Evolutionary conservation across 768 basidiomycete genomes (phyloP), one percentile per base, ranked within the genome.

Genomic region (Gloeophyllum trabeum): DNA sequence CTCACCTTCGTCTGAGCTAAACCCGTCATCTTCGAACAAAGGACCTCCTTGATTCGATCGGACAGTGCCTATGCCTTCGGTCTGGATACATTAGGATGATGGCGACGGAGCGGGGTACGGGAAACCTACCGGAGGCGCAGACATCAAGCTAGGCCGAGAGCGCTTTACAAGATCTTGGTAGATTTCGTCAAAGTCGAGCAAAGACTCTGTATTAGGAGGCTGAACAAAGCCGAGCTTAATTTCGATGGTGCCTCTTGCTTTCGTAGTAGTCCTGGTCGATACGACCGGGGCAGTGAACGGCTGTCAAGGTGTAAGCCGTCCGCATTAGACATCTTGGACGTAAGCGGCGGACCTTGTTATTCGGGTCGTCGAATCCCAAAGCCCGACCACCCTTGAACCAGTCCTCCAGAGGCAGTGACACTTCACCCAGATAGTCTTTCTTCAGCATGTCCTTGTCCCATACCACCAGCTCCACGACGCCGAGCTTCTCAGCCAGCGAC

Each of bases 371-470:
- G 61, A 74, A 91, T 7, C 54, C 71, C 45, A 69, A 73, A 0
- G 64, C 61, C 14, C 60, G 59, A 20, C 57, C 62, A 43, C 54
- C 65, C 30, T 47, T 10, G 52, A 92, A 96, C 89, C 90, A 94
- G 24, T 86, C 78, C 16, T 80, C 80, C n/a, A 94, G 56, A 0
- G 77, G 73, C 5, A 97, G 49, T 0, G 81, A 73, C 4, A 76
- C 73, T 60, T 99, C 94, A 13, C 96, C 96, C 13, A 99, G 70
- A 57, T 96, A 99, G 35, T 97, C 94, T 63, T 92, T 96, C 53
- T 70, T 75, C 43, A 91, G 58, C 49, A 87, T 66, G 60, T 97
- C 93, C 64, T 83, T 91, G 61, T 93, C 92, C 93, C 94, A 99
- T 0, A 92, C 70, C 10, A 96, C 80, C 24, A 90, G 65, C 60